phyloP scores from a whole-genome alignment of 768 basidiomycete species.

The Filobasidium floriforme region DNA sequence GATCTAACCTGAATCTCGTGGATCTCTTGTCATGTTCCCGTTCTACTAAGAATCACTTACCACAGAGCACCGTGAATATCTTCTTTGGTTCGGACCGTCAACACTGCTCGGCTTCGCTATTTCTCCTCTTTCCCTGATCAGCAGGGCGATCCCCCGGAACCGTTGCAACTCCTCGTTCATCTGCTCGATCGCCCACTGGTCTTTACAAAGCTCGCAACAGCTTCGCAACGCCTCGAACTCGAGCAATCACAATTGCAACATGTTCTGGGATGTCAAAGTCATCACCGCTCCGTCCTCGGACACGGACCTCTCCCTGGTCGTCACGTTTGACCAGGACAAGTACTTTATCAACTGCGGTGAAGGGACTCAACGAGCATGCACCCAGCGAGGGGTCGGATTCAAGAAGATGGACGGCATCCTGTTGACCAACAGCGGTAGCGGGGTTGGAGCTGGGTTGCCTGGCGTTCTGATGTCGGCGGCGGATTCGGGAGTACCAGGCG shows the following conservation, averaged over 20 bases:
- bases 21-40: no score
- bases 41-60: no score
- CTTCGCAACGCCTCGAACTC: neutral
- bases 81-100: no score
- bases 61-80: no score
- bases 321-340: conserved; percentile 68
- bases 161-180: neutral
- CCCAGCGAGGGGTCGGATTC: conserved; percentile 61
- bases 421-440: conserved; percentile 57
- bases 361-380: conserved; percentile 64
- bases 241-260: conserved; percentile 1
- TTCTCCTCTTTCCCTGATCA: neutral
- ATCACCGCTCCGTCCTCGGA: conserved; percentile 50
- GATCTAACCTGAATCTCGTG: no score
- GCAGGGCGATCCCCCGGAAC: neutral
- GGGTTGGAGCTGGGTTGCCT: conserved; percentile 61
- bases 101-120: no score
- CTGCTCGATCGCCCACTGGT: neutral
- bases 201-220: neutral
- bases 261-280: conserved; percentile 35
- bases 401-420: conserved; percentile 65
- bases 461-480: conserved; percentile 74
- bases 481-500: conserved; percentile 56
- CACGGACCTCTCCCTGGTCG: conserved; percentile 67
- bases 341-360: conserved; percentile 87